These are phyloP conservation scores for Claviceps paspali DNA, from an alignment of 2,329 filamentous ascomycete genomes.

Conservation along the genomic window DNA sequence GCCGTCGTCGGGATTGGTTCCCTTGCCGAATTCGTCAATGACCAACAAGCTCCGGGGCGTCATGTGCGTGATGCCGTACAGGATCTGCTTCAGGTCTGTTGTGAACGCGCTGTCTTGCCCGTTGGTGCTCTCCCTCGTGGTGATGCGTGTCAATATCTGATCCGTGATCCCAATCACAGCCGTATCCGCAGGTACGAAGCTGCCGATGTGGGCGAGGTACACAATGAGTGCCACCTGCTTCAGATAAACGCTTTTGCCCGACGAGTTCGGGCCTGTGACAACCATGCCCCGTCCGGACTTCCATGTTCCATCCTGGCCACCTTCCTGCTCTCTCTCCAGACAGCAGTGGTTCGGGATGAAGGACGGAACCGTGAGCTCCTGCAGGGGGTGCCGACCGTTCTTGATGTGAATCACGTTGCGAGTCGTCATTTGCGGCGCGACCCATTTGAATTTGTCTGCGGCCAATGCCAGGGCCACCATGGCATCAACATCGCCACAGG, in stretches of 20 bases:
- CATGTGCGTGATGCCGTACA: conserved; percentile 57
- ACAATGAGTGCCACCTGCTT: conserved; percentile 87
- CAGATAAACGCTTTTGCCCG: conserved; percentile 89
- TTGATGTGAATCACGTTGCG: conserved; percentile 59
- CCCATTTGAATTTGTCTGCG: conserved; percentile 59
- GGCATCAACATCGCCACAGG: conserved; percentile 78
- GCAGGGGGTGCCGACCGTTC: conserved; percentile 72
- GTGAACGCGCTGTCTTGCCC: conserved; percentile 47
- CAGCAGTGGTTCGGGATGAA: conserved; percentile 73
- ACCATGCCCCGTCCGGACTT: conserved; percentile 45
- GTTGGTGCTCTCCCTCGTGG: conserved; percentile 51
- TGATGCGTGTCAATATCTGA: conserved; percentile 76
- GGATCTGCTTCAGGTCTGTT: conserved; percentile 77
- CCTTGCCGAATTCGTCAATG: conserved; percentile 81
- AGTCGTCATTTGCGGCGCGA: conserved; percentile 51
- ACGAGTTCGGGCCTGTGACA: conserved; percentile 88
- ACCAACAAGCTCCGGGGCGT: conserved; percentile 67
- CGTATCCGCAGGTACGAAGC: conserved; percentile 68
- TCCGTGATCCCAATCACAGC: conserved; percentile 79
- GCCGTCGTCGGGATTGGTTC: conserved; percentile 42
- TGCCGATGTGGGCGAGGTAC: conserved; percentile 84
- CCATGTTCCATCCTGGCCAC: background rate
- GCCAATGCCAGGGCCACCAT: conserved; percentile 66
- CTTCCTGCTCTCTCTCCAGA: conserved; percentile 44
- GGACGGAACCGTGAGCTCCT: conserved; percentile 65